Base-by-base conservation (phyloP, 83 land plant genomes). In the Diphasiastrum complanatum region DNA sequence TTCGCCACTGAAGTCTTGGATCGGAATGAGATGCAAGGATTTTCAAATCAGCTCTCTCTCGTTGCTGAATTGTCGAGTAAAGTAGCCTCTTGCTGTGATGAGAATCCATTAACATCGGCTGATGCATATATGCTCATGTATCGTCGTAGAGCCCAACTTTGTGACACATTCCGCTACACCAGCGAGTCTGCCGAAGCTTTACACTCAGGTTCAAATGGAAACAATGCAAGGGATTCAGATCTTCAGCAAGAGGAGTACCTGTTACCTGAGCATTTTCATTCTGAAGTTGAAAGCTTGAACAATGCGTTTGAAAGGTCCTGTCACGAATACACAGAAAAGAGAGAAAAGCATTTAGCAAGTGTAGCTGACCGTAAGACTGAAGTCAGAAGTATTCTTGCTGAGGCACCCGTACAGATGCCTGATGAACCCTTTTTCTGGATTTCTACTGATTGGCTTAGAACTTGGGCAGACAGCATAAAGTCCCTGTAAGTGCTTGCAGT, bases 101-200 rank as follows among this genome's bases (percentile, higher is more conserved):
- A 31, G 5, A 72, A 80, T 26, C 66, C 64, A 50, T 77, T 75
- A 72, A 81, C 86, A 19, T 93, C 99, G 5, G 74, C 75, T 55
- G 99, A 93, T 83, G 91, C 92, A n/a, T 93, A 93, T 36, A 86
- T 93, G 96, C 68, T 93, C 61, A 89, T 85, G 87, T 93, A 89
- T 64, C 78, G 47, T 45, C 66, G 71, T 33, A 14, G 70, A 45
- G 43, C 27, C 3, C 41, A 27, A 14, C 18, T 41, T 41, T 14
- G n/a, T 14, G n/a, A 41, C n/a, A 41, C 45, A 18, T n/a, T n/a
- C n/a, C n/a, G n/a, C n/a, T n/a, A n/a, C n/a, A n/a, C n/a, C n/a
- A n/a, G n/a, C n/a, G n/a, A n/a, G n/a, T n/a, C n/a, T n/a, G n/a
- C n/a, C n/a, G n/a, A n/a, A n/a, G n/a, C n/a, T n/a, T n/a, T n/a